Evolutionary conservation across 2,329 filamentous ascomycete genomes (phyloP).

Genomic region (Triangularia verruculosa): DNA sequence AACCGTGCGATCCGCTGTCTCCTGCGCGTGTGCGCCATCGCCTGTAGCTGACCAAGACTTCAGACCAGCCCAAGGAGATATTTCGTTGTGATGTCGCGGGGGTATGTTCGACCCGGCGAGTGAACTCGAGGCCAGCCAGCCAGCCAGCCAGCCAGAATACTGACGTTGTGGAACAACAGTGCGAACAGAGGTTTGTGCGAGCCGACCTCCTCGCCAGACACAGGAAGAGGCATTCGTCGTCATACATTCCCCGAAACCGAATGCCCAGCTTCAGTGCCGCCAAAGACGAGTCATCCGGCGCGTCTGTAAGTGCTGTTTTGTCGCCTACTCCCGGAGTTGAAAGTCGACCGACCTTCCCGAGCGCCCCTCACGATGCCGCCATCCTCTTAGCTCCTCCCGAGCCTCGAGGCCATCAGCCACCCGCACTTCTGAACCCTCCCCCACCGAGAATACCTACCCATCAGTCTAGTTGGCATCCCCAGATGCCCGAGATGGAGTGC

Average conservation of each 20-base stretch:
- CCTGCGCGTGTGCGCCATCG: constrained; percentile 12
- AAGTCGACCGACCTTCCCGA: constrained; percentile 31
- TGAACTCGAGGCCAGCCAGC: background rate
- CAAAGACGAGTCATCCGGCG: constrained; percentile 24
- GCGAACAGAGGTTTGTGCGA: constrained; percentile 73
- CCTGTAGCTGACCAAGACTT: constrained; percentile 22
- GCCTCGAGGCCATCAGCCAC: constrained; percentile 33
- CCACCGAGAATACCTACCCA: constrained; percentile 17
- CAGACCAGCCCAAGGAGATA: constrained; percentile 77
- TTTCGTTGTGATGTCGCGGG: constrained; percentile 72
- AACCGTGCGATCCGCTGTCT: constrained; percentile 60
- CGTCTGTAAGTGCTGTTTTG: constrained; percentile 17
- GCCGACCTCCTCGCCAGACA: constrained; percentile 71
- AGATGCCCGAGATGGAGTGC: constrained; percentile 36
- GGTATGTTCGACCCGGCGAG: constrained; percentile 15
- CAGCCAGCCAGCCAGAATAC: background rate
- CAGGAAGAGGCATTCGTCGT: constrained; percentile 61
- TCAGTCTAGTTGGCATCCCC: constrained; percentile 32
- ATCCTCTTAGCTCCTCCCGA: constrained; percentile 45
- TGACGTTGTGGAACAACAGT: constrained; percentile 35
- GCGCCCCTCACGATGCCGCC: constrained; percentile 45
- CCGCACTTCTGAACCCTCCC: constrained; percentile 21
- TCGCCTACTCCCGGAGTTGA: constrained; percentile 23
- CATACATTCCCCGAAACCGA: constrained; percentile 50
- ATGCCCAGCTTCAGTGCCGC: constrained; percentile 46